These are phyloP conservation scores for Xylaria castorea DNA, from an alignment of 495 filamentous ascomycete species.

Conservation along the genomic window DNA sequence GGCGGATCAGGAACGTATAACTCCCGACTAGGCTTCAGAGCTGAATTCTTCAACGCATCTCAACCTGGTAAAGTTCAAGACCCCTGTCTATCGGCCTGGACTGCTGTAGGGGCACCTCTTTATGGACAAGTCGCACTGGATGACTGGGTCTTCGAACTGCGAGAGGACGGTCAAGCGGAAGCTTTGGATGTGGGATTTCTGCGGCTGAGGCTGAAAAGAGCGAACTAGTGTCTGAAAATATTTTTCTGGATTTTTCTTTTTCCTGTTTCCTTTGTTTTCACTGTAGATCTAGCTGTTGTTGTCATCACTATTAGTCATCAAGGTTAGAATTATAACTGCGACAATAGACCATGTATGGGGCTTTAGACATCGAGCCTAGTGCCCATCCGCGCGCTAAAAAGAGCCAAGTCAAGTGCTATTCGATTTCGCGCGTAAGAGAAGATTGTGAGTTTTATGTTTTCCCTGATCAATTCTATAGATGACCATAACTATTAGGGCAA, in stretches of 20 bases:
- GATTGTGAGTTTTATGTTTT: not conserved
- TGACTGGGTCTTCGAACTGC: conserved; percentile 50
- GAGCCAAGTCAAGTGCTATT: not conserved
- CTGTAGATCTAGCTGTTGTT: not conserved
- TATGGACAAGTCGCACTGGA: conserved; percentile 50
- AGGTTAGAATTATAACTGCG: not conserved
- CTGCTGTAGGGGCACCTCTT: conserved; percentile 35
- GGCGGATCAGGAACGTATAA: conserved; percentile 16
- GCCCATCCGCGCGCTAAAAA: not conserved
- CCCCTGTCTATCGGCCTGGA: conserved; percentile 35
- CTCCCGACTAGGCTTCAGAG: conserved; percentile 24
- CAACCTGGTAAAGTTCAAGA: conserved; percentile 24
- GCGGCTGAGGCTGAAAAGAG: conserved; percentile 18
- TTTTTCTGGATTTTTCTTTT: not conserved
- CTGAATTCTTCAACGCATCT: conserved; percentile 14
- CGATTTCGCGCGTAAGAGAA: not conserved
- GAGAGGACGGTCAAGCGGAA: conserved; percentile 38
- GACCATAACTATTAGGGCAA: too few relatives aligned
- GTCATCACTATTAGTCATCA: not conserved
- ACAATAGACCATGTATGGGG: not conserved
- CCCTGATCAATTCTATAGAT: not conserved
- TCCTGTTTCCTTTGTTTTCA: not conserved
- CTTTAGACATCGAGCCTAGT: not conserved
- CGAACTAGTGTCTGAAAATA: not conserved
- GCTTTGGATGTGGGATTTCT: conserved; percentile 42